Base-by-base conservation (phyloP, 768 basidiomycete species). In the Suillus plorans region DNA sequence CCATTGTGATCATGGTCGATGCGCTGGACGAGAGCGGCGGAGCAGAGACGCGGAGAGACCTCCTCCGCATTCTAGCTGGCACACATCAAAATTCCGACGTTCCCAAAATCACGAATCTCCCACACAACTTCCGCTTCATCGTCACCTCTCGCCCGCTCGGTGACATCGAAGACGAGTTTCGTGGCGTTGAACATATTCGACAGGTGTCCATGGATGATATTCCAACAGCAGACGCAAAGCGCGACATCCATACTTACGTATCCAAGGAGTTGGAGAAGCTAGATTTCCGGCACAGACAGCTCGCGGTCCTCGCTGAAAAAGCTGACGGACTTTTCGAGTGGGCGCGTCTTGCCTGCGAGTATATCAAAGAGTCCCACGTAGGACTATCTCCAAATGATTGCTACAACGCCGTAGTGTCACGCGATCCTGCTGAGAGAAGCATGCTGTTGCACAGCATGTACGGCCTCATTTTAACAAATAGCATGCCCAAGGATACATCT, bases 1-100 rank as follows among this genome's bases (percentile, higher is more conserved):
- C 71, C 31, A 64, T 75, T 16, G 45, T 73, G 16, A 60, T 73
- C 31, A 52, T 76, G 41, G 69, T 74, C 37, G 75, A 76, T 44
- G 74, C 63, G 18, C 42, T 73, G 16, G 69, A 71, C 49, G 69
- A 66, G 56, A 68, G 66, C 42, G 62, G 62, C 31, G 58, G 65
- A n/a, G 34, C 16, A 22, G 39, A 63, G 28, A 34, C 37, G 28
- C 31, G 28, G 3, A 64, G 66, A 10, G 7, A 59, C 34, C 42
- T 37, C 41, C 57, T 42, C 20, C 22, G 36, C 9, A 52, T 52
- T 52, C 28, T 52, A 28, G 25, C 25, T 16, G 50, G 50, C 8
- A 52, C 9, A 31, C 16, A 47, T 47, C 45, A 4, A n/a, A 3
- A n/a, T 1, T 10, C 16, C 14, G 16, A 4, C 4, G 16, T 52